Conservation (phyloP, 1,139 yeast species). For the Kazachstania sp. region DNA sequence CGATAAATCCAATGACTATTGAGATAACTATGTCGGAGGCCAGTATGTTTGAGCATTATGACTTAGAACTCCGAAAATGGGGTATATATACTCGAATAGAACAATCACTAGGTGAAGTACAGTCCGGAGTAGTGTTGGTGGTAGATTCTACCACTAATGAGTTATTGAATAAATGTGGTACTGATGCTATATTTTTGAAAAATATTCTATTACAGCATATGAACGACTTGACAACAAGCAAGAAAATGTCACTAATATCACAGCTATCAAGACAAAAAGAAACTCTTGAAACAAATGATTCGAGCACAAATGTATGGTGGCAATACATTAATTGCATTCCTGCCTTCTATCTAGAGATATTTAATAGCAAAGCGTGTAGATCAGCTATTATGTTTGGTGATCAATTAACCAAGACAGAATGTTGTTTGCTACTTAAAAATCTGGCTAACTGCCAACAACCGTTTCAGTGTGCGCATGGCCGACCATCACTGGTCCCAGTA, state of each 20-base stretch:
- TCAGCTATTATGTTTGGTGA: slow-evolving; percentile 71
- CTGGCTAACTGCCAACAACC: slow-evolving; percentile 50
- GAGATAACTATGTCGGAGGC: slow-evolving; percentile 29
- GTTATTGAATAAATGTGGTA: slow-evolving; percentile 30
- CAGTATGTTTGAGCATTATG: slow-evolving; percentile 30
- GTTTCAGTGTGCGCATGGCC: slow-evolving; percentile 80
- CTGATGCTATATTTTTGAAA: slow-evolving; percentile 29
- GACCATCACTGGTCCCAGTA: slow-evolving; percentile 65
- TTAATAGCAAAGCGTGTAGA: slow-evolving; percentile 64
- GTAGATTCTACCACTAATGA: slow-evolving; percentile 38
- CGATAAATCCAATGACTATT: slow-evolving; percentile 13
- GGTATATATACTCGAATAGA: slow-evolving; percentile 34
- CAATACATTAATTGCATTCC: slow-evolving; percentile 38
- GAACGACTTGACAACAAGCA: slow-evolving; percentile 34
- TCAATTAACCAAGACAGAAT: slow-evolving; percentile 36
- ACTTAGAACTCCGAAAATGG: slow-evolving; percentile 35
- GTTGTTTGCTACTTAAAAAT: slow-evolving; percentile 36
- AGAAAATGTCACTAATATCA: slow-evolving; percentile 10
- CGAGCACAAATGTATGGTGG: slow-evolving; percentile 30
- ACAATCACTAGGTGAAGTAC: too few relatives aligned
- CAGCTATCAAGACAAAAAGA: neutral
- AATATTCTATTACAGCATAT: slow-evolving; percentile 37
- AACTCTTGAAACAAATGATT: neutral
- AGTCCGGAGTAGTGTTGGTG: slow-evolving; percentile 13
- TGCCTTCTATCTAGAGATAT: slow-evolving; percentile 38